Evolutionary conservation across 768 basidiomycete genomes (phyloP).

Genomic region (Boletus fagicola): DNA sequence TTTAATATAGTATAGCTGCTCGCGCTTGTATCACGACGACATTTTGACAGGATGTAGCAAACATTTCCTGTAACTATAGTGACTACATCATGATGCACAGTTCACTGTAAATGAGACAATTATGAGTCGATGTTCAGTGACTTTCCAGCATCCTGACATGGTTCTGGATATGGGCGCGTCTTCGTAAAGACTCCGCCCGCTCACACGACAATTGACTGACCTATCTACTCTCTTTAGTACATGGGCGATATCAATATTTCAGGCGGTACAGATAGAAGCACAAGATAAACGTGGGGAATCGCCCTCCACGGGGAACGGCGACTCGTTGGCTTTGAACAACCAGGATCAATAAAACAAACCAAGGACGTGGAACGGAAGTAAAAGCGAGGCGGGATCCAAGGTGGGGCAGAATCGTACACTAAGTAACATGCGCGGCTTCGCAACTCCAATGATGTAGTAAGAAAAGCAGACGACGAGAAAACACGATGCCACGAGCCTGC

Average conservation of each 20-base stretch:
- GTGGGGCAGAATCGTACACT: background rate
- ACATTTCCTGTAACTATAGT: too few species aligned
- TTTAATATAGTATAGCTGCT: too few species aligned
- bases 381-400: background rate
- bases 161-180: too few species aligned
- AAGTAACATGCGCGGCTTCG: background rate
- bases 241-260: background rate
- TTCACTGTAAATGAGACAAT: too few species aligned
- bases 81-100: too few species aligned
- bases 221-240: background rate
- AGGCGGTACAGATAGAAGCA: background rate
- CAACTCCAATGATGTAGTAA: background rate
- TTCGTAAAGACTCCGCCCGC: too few species aligned
- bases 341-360: background rate
- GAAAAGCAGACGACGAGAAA: background rate
- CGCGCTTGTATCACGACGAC: too few species aligned
- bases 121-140: too few species aligned
- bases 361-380: background rate
- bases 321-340: background rate
- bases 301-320: background rate
- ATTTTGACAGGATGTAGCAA: too few species aligned
- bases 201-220: too few species aligned
- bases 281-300: background rate
- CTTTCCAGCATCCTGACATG: too few species aligned
- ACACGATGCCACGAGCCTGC: background rate